A percentile compares a stretch with the other conserved stretches of the same genome.
phyloP scores from a whole-genome alignment of 768 basidiomycete species.

The Tylopilus intermedius region DNA sequence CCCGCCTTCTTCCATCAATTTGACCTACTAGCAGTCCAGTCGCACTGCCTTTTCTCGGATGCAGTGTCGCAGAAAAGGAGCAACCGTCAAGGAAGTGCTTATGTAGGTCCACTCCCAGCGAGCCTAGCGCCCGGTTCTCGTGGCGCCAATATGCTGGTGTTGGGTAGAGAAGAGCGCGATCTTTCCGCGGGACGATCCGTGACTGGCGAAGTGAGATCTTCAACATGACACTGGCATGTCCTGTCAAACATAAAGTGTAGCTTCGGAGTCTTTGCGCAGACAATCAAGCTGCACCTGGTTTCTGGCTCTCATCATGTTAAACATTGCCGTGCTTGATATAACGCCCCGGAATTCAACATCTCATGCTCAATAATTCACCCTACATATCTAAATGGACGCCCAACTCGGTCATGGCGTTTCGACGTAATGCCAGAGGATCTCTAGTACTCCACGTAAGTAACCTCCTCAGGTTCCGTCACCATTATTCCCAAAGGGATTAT shows the following conservation, averaged over 20 bases:
- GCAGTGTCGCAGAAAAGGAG: background rate
- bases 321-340: background rate
- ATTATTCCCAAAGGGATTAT: background rate
- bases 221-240: conserved; percentile 1
- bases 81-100: background rate
- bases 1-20: conserved; percentile 1
- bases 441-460: background rate
- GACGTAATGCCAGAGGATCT: background rate
- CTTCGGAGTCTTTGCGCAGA: conserved; percentile 1
- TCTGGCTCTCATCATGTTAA: background rate
- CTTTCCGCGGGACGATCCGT: conserved; percentile 12
- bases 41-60: background rate
- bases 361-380: background rate
- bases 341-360: background rate
- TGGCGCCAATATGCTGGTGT: background rate
- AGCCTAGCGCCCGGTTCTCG: background rate
- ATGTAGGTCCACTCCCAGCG: background rate
- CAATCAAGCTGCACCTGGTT: background rate
- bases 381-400: background rate
- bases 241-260: background rate
- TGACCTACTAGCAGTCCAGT: no score
- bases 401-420: background rate
- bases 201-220: conserved; percentile 12
- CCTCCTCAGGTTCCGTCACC: background rate
- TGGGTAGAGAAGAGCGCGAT: background rate